Conservation (phyloP, 1,284 basidiomycete species). For the Singerocomus inundabilis region DNA sequence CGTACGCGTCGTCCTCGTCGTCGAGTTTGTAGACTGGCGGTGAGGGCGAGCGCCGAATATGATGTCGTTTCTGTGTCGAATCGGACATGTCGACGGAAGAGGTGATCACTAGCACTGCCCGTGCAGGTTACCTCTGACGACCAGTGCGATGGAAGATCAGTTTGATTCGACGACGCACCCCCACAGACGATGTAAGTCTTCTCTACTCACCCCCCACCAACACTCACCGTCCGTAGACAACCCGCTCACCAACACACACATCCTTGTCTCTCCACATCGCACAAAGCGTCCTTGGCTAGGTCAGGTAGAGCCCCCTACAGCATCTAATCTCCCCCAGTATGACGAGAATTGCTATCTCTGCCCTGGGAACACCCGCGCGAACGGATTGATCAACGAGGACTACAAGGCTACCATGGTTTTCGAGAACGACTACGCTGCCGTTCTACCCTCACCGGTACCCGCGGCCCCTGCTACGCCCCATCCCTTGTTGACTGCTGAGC, state of each 20-base stretch:
- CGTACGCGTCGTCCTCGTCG: constrained; percentile 66
- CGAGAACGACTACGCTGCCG: constrained; percentile 85
- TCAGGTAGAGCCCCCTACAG: constrained; percentile 70
- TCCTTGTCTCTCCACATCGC: constrained; percentile 84
- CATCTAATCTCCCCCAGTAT: constrained; percentile 58
- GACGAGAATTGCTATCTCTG: constrained; percentile 89
- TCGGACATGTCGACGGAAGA: constrained; percentile 26
- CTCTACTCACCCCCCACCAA: constrained; percentile 1
- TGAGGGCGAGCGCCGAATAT: constrained; percentile 56
- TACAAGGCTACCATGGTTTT: constrained; percentile 77
- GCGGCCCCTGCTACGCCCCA: constrained; percentile 47
- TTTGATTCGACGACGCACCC: constrained; percentile 70
- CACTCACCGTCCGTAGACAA: constrained; percentile 52
- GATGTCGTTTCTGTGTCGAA: constrained; percentile 44
- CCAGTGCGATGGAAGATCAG: constrained; percentile 42
- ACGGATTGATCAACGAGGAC: constrained; percentile 67
- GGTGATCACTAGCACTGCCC: neutral
- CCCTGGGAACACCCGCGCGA: constrained; percentile 82
- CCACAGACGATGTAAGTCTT: constrained; percentile 64
- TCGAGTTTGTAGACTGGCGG: constrained; percentile 58
- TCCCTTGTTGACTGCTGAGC: constrained; percentile 66
- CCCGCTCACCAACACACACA: constrained; percentile 73
- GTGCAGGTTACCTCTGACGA: no score
- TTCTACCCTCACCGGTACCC: constrained; percentile 62
- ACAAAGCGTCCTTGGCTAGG: constrained; percentile 84